Percentiles rank a stretch among this genome's conserved stretches.
Evolutionary conservation across 2,329 filamentous ascomycete genomes (phyloP).

Genomic region (Ophiostoma ips): DNA sequence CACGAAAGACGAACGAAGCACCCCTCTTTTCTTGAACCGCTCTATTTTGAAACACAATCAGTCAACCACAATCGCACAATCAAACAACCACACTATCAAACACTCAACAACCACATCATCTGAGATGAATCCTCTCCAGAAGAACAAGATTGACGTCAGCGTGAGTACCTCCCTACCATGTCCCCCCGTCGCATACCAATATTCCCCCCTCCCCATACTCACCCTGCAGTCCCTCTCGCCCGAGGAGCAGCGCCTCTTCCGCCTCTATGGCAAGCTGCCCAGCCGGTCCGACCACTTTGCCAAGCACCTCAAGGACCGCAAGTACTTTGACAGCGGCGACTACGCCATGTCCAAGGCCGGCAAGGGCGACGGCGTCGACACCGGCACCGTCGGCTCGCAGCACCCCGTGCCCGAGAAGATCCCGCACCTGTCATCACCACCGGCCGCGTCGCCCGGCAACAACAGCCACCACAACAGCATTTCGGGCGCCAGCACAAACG

Average conservation of each 20-base stretch:
- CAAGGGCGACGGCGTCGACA: constrained; percentile 86
- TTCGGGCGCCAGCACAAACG: constrained; percentile 14
- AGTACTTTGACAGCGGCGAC: constrained; percentile 95
- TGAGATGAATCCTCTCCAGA: constrained; percentile 83
- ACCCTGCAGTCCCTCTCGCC: constrained; percentile 65
- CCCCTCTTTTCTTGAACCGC: no score
- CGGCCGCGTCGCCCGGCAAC: constrained; percentile 19
- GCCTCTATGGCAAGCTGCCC: constrained; percentile 93
- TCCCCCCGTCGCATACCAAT: no score
- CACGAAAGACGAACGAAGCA: no score
- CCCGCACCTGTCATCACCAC: constrained; percentile 66
- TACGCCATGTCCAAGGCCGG: constrained; percentile 95
- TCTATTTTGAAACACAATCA: no score
- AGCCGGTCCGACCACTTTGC: constrained; percentile 92
- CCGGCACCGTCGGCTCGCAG: constrained; percentile 84
- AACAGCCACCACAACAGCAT: constrained; percentile 8
- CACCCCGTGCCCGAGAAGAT: constrained; percentile 94
- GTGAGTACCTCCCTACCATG: constrained; percentile 39
- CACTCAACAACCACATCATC: no score
- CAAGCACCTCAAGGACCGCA: constrained; percentile 98
- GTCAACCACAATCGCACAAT: not conserved
- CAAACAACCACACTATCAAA: not conserved
- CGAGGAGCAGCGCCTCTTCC: constrained; percentile 92
- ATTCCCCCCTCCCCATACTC: not conserved
- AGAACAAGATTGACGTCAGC: constrained; percentile 95